Evolutionary conservation across 2,329 filamentous ascomycete species (phyloP), one percentile per base, ranked within the genome.

Genomic region (Herpotrichia juniperi): DNA sequence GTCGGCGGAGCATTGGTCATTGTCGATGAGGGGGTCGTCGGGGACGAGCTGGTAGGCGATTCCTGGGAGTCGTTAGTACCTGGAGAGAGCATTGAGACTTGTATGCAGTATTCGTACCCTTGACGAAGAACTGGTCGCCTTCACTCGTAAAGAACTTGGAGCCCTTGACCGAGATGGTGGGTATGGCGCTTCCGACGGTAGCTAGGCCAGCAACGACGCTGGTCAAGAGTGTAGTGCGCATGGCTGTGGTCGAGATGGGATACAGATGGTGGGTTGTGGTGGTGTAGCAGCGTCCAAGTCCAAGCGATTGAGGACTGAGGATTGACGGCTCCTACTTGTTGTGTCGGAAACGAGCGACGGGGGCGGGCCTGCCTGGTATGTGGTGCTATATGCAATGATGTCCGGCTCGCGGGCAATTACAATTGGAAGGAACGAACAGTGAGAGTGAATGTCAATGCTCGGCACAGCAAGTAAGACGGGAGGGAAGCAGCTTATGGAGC

Each of bases 81-180:
- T 40, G n/a, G n/a, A n/a, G n/a, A n/a, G n/a, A n/a, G n/a, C n/a
- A n/a, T n/a, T n/a, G n/a, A n/a, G n/a, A n/a, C n/a, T n/a, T n/a
- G n/a, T n/a, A n/a, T n/a, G 30, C 16, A 24, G 34, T n/a, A 42
- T 14, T 19, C 54, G 4, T 74, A 89, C 90, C 90, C 78, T 93
- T 94, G 73, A 94, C 83, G 74, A 86, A 94, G 80, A 90, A 96
- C 69, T 96, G 91, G 26, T 86, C 81, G 58, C 91, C 91, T 71
- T 93, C 85, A 65, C 84, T 85, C 61, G 86, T 87, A 78, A 96
- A 96, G 79, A 96, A 91, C 76, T 96, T 96, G 77, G 87, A 87
- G 45, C 91, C 91, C 48, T 87, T 83, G 35, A 76, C 75, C n/a
- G 78, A 78, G 56, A 87, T 83, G 48, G 81, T 82, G 30, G 82